Percentiles rank a stretch among this genome's conserved stretches.
Conservation (phyloP, 257 asterid genomes). For the Primulina eburnea region DNA sequence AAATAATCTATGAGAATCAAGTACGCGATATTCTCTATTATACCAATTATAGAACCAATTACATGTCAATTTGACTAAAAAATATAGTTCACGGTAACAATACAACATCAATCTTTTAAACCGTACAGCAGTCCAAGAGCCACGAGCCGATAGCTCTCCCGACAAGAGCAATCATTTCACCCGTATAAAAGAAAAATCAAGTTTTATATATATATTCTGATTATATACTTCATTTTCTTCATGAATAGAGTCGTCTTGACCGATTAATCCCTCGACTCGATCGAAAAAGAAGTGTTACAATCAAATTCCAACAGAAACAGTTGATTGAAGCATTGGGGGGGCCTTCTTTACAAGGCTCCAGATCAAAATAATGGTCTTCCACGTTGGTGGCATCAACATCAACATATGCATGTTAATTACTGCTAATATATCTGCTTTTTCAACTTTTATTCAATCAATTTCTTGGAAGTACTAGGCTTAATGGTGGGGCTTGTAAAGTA, state of each 20-base stretch:
- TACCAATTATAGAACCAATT: no score
- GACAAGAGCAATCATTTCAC: no score
- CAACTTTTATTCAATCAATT: slow-evolving; percentile 16
- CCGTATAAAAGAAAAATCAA: no score
- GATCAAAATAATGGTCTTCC: slow-evolving; percentile 49
- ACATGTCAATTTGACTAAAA: no score
- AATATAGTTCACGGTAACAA: no score
- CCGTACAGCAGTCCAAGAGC: no score
- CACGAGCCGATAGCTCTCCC: no score
- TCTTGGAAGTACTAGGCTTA: slow-evolving; percentile 9
- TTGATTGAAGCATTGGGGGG: slow-evolving; percentile 49
- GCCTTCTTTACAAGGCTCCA: slow-evolving; percentile 55
- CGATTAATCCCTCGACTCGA: neutral
- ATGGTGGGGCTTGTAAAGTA: slow-evolving; percentile 1
- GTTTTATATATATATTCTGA: no score
- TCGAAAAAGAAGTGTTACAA: neutral
- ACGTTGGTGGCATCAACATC: slow-evolving; percentile 33
- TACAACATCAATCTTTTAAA: no score
- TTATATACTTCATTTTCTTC: no score
- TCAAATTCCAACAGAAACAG: slow-evolving; percentile 44
- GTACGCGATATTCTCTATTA: no score
- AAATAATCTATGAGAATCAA: no score
- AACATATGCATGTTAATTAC: slow-evolving; percentile 9
- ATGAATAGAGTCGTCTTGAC: neutral
- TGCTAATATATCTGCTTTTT: neutral